phyloP scores from a whole-genome alignment of 306 rosid species.

The Ammopiptanthus mongolicus region DNA sequence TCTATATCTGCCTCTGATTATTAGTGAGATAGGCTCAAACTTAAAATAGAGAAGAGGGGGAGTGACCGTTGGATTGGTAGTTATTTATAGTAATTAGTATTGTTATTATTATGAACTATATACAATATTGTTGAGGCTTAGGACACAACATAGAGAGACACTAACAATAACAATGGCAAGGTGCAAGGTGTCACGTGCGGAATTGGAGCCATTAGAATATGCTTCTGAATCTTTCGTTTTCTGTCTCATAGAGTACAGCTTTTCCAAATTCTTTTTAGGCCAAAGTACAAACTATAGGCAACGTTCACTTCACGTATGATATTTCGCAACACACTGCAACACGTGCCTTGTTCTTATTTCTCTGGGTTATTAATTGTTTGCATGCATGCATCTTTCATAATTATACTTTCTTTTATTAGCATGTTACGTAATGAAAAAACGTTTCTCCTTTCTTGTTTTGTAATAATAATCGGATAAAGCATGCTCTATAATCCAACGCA shows the following conservation, averaged over 20 bases:
- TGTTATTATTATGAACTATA: background rate
- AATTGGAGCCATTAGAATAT: background rate
- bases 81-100: conserved; percentile 13
- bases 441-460: too few species aligned
- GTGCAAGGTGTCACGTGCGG: conserved; percentile 4
- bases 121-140: background rate
- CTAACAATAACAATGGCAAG: background rate
- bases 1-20: conserved; percentile 3
- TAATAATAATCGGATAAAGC: too few species aligned
- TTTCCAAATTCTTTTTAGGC: background rate
- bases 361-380: too few species aligned
- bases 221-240: conserved; percentile 11
- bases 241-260: background rate
- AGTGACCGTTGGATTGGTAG: conserved; percentile 35
- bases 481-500: too few species aligned
- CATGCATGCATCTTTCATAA: too few species aligned
- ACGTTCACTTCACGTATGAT: background rate
- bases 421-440: too few species aligned
- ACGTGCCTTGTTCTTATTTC: background rate
- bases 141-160: background rate
- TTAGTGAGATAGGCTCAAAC: background rate
- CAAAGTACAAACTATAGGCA: background rate
- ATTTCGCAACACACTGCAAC: background rate
- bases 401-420: too few species aligned
- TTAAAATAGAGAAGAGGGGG: conserved; percentile 24